Base-by-base conservation (phyloP, 2,329 filamentous ascomycete species). In the Colletotrichum paranaense region DNA sequence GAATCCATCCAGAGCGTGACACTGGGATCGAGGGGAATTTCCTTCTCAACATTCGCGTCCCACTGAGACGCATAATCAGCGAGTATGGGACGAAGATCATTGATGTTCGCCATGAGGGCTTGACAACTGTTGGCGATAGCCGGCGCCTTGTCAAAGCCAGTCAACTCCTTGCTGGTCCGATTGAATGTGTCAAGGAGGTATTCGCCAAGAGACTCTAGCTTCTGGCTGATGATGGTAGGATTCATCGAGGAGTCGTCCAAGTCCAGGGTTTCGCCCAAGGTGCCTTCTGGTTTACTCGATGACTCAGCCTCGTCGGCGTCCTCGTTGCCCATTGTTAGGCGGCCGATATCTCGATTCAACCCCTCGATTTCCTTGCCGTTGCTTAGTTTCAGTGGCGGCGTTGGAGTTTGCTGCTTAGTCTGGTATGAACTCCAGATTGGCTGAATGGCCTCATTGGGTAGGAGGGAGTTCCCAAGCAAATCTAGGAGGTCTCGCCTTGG, bases 1-100 rank as follows among this genome's bases (percentile, higher is more conserved):
- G 59, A 74, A 3, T 42, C 62, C 59, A 79, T 63, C 77, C 77
- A 79, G 26, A 75, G 38, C 19, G 62, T 68, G 5, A 80, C 59
- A 30, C 76, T 76, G 1, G 78, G 73, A 49, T 77, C 77, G 28
- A 77, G 53, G 9, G 77, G 77, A 24, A 79, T 42, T 6, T 68
- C 66, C 42, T 19, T 24, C 26, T 38, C 11, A 57, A 49, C 24
- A 60, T 59, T 5, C 14, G 55, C 49, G 2, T 67, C 73, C 57
- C 73, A 75, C 56, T 76, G 67, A 35, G 72, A 71, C n/a, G 75
- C 58, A 30, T 78, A 79, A n/a, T 58, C 72, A 11, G 68, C 55
- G 22, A 78, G 38, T 5, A 79, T 77, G 24, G 74, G 74, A 30
- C 65, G 58, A 11, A 80, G 75, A 1, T 55, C 35, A 12, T 62